Conservation (phyloP, 2,329 filamentous ascomycete species). For the Dactylellina sp. region DNA sequence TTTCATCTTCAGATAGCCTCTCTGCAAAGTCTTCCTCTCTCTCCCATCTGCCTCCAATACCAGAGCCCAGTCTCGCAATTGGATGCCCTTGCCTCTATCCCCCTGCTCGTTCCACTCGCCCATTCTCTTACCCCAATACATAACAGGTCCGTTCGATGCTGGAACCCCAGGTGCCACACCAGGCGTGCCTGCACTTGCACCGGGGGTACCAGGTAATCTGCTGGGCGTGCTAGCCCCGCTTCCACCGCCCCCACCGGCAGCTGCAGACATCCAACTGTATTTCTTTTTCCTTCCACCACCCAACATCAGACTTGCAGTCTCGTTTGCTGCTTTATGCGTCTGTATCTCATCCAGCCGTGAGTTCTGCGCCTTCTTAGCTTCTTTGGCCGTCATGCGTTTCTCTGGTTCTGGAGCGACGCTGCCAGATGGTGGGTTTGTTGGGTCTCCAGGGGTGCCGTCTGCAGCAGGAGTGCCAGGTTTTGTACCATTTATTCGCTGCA, state of each 20-base stretch:
- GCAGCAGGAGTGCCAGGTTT: slow-evolving; percentile 45
- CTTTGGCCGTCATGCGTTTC: slow-evolving; percentile 59
- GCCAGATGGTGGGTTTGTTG: slow-evolving; percentile 22
- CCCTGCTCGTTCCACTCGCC: slow-evolving; percentile 61
- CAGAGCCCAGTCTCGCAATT: slow-evolving; percentile 60
- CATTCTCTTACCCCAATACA: slow-evolving; percentile 59
- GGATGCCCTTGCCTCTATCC: slow-evolving; percentile 59
- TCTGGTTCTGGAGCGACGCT: slow-evolving; percentile 48
- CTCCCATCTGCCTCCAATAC: slow-evolving; percentile 60
- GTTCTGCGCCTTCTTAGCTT: slow-evolving; percentile 59
- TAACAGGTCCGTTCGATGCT: slow-evolving; percentile 53
- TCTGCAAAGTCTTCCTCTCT: slow-evolving; percentile 58
- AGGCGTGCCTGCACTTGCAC: slow-evolving; percentile 26
- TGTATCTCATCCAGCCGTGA: slow-evolving; percentile 59
- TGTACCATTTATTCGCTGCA: slow-evolving; percentile 35
- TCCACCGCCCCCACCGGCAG: slow-evolving; percentile 53
- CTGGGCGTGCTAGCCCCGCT: slow-evolving; percentile 51
- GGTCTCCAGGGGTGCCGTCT: slow-evolving; percentile 27
- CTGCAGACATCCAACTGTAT: slow-evolving; percentile 60
- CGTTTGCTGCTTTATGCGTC: slow-evolving; percentile 60
- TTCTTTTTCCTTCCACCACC: slow-evolving; percentile 60
- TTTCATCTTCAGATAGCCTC: slow-evolving; percentile 60
- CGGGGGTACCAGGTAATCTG: slow-evolving; percentile 27
- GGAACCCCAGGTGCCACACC: slow-evolving; percentile 20
- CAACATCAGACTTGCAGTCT: slow-evolving; percentile 61